Conservation (phyloP, 164 flowering plant genomes). For the Cinnamomum chago region DNA sequence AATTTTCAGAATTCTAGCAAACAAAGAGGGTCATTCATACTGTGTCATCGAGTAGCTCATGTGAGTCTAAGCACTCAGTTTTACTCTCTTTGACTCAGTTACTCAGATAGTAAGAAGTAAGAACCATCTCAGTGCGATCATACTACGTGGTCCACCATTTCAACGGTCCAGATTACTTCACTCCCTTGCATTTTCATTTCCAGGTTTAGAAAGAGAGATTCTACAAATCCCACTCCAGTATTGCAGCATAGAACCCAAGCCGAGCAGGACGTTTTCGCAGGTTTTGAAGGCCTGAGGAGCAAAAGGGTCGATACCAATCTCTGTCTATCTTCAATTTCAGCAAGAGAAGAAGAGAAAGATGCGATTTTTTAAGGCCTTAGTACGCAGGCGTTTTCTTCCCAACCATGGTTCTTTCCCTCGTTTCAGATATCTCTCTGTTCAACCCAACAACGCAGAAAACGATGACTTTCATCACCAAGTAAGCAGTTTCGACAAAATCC, state of each 20-base stretch:
- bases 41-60: no score
- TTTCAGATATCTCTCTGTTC: slow-evolving; percentile 43
- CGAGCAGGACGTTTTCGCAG: no score
- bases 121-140: no score
- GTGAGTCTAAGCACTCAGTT: no score
- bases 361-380: slow-evolving; percentile 37
- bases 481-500: background rate
- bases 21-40: no score
- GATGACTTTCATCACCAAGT: slow-evolving; percentile 51
- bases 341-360: slow-evolving; percentile 22
- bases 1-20: no score
- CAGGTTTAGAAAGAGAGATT: background rate
- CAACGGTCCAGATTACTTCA: no score
- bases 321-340: background rate
- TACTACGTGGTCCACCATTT: no score
- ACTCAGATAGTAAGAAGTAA: no score
- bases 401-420: slow-evolving; percentile 22
- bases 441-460: slow-evolving; percentile 32
- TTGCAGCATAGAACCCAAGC: no score
- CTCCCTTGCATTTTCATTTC: background rate
- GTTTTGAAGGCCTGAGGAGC: background rate
- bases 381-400: slow-evolving; percentile 22
- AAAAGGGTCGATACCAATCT: background rate
- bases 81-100: no score
- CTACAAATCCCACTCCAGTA: background rate